phyloP scores from a whole-genome alignment of 2,329 filamentous ascomycete species.

The Colletotrichum orbiculare region DNA sequence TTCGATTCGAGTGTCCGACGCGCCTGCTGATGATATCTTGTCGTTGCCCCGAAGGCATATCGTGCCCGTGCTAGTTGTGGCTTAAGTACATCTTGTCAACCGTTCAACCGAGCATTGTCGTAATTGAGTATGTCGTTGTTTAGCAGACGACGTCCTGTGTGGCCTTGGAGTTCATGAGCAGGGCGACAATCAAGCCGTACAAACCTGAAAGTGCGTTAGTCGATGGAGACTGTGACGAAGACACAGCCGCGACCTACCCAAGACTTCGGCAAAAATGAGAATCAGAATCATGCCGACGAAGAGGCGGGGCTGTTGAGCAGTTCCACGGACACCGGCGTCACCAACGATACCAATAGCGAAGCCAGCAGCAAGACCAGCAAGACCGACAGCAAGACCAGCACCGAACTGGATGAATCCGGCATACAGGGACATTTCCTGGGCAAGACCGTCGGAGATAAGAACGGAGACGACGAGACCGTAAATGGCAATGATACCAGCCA shows the following conservation, averaged over 20 bases:
- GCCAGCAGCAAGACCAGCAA: constrained; percentile 84
- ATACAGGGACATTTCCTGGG: constrained; percentile 78
- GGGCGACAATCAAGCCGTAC: constrained; percentile 97
- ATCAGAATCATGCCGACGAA: constrained; percentile 99
- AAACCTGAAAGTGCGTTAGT: constrained; percentile 74
- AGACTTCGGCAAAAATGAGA: constrained; percentile 99
- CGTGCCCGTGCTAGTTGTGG: constrained; percentile 38
- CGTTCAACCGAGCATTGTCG: constrained; percentile 40
- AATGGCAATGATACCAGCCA: constrained; percentile 99
- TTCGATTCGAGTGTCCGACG: constrained; percentile 39
- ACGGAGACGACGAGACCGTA: constrained; percentile 92
- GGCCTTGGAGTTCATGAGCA: constrained; percentile 99
- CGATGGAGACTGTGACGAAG: not conserved
- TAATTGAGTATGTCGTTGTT: constrained; percentile 41
- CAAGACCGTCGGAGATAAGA: constrained; percentile 83
- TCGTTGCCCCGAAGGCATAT: constrained; percentile 38
- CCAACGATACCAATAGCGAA: constrained; percentile 91
- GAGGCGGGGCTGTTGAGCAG: constrained; percentile 83
- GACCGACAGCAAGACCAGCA: constrained; percentile 83
- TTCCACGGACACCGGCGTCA: constrained; percentile 89
- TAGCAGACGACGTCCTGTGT: constrained; percentile 72
- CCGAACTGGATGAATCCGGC: constrained; percentile 88
- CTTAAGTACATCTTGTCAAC: constrained; percentile 51
- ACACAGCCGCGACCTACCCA: constrained; percentile 72
- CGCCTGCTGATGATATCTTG: constrained; percentile 37